phyloP scores from a whole-genome alignment of 2,329 filamentous ascomycete genomes.

The Aspergillus intermedius region DNA sequence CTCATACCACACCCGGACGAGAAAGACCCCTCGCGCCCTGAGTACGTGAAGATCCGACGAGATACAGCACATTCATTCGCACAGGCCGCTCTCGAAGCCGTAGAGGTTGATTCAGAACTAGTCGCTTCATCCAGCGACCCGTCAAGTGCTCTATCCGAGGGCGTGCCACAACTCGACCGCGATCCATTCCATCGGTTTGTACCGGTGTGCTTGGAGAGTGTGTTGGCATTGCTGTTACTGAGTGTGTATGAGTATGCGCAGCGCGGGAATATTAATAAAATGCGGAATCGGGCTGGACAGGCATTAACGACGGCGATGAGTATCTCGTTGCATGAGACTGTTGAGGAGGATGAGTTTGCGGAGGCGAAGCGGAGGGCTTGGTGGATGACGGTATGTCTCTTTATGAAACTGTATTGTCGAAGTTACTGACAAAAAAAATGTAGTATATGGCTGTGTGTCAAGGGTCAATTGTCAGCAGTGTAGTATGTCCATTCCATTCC shows the following conservation, averaged over 20 bases:
- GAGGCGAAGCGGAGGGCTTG: slow-evolving; percentile 19
- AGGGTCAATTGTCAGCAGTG: slow-evolving; percentile 47
- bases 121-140: slow-evolving; percentile 8
- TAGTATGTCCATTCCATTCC: slow-evolving; percentile 26
- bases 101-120: slow-evolving; percentile 22
- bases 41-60: slow-evolving; percentile 15
- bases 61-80: slow-evolving; percentile 19
- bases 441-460: slow-evolving; percentile 48
- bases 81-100: slow-evolving; percentile 16
- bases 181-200: slow-evolving; percentile 11
- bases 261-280: slow-evolving; percentile 22
- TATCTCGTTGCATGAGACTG: slow-evolving; percentile 18
- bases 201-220: slow-evolving; percentile 20
- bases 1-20: slow-evolving; percentile 21
- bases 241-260: slow-evolving; percentile 27
- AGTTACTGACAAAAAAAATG: slow-evolving; percentile 14
- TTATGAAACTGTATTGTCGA: slow-evolving; percentile 12
- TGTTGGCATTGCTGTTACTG: slow-evolving; percentile 21
- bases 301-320: slow-evolving; percentile 20
- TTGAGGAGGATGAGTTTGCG: slow-evolving; percentile 14
- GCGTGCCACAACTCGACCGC: slow-evolving; percentile 6
- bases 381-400: slow-evolving; percentile 20
- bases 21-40: slow-evolving; percentile 10
- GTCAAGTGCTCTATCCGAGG: slow-evolving; percentile 9
- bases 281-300: slow-evolving; percentile 23